Evolutionary conservation across 306 rosid species (phyloP).

Genomic region (Corylus americana): DNA sequence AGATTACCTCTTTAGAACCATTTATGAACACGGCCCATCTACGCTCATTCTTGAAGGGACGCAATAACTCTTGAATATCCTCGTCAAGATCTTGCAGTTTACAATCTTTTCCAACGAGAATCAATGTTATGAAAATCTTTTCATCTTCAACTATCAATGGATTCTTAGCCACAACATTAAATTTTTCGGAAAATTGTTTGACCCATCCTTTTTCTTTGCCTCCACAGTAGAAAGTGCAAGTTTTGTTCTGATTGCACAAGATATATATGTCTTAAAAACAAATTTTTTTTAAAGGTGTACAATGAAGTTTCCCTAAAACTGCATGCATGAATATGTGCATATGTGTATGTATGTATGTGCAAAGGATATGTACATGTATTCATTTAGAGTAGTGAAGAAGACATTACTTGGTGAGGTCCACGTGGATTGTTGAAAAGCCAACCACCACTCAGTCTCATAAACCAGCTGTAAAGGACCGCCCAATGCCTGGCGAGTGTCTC

Average conservation of each 20-base stretch:
- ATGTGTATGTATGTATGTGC: no score
- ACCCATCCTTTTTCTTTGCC: slow-evolving; percentile 43
- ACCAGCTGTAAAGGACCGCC: no score
- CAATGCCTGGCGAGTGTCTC: no score
- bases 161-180: slow-evolving; percentile 23
- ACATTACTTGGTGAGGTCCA: no score
- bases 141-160: slow-evolving; percentile 23
- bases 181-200: slow-evolving; percentile 37
- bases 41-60: slow-evolving; percentile 49
- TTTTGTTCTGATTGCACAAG: slow-evolving; percentile 22
- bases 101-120: slow-evolving; percentile 32
- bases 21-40: slow-evolving; percentile 52
- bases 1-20: slow-evolving; percentile 32
- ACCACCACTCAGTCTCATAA: no score
- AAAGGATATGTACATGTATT: no score
- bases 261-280: not conserved
- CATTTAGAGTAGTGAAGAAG: no score
- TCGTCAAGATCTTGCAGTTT: not conserved
- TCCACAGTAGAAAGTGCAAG: slow-evolving; percentile 45
- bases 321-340: no score
- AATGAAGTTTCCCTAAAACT: no score
- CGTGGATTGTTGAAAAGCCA: no score
- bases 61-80: slow-evolving; percentile 43
- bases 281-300: no score
- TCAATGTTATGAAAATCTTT: slow-evolving; percentile 31